Conservation (phyloP, 139 green algal species). For the Chlorella vulgaris region DNA sequence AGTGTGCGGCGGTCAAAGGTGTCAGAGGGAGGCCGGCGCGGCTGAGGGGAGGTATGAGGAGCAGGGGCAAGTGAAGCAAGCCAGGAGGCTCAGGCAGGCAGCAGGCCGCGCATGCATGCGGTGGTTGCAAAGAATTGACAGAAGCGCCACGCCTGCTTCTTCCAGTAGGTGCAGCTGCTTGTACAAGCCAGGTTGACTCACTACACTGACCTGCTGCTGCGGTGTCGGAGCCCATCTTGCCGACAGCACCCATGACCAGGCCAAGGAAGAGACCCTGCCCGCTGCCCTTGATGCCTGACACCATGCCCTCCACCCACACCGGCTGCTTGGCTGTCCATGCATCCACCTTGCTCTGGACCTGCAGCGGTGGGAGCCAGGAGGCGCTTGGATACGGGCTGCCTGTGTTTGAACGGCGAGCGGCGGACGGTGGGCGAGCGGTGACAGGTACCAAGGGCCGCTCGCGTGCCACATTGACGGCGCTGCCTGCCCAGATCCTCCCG, state of each 20-base stretch:
- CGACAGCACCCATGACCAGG: constrained; percentile 77
- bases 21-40: background rate
- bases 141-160: too few relatives aligned
- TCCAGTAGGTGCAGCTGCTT: background rate
- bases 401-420: too few relatives aligned
- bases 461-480: too few relatives aligned
- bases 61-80: background rate
- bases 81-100: too few relatives aligned
- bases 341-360: constrained; percentile 50
- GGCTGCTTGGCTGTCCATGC: constrained; percentile 66
- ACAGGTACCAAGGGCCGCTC: too few relatives aligned
- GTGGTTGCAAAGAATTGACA: background rate
- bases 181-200: too few relatives aligned
- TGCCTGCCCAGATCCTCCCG: too few relatives aligned
- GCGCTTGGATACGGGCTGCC: too few relatives aligned
- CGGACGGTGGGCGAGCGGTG: too few relatives aligned
- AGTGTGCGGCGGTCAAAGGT: too few relatives aligned
- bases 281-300: constrained; percentile 47
- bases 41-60: background rate
- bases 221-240: constrained; percentile 42
- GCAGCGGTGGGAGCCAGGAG: constrained; percentile 7
- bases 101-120: too few relatives aligned
- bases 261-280: constrained; percentile 62
- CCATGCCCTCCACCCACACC: constrained; percentile 61
- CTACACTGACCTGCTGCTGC: constrained; percentile 17